phyloP scores from a whole-genome alignment of 345 rosid genomes.

The Cardamine resedifolia region DNA sequence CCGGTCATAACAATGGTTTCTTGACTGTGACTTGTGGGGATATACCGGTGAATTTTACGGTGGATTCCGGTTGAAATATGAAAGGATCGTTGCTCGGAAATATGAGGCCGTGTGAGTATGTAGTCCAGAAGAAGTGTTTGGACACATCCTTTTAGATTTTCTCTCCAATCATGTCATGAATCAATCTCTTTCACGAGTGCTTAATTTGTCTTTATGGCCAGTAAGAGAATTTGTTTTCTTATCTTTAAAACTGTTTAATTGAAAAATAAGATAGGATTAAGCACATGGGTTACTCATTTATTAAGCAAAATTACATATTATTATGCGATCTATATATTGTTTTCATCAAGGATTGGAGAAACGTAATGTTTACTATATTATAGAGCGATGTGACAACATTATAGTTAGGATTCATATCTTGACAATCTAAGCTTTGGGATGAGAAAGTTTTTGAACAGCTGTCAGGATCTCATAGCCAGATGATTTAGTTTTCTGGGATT shows the following conservation, averaged over 20 bases:
- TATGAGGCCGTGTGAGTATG: slow-evolving; percentile 15
- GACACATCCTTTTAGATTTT: neutral
- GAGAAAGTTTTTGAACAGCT: too few relatives aligned
- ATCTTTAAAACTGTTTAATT: neutral
- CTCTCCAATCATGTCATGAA: neutral
- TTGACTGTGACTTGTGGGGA: neutral
- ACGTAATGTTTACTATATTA: too few relatives aligned
- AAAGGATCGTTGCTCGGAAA: neutral
- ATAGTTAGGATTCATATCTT: too few relatives aligned
- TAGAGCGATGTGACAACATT: too few relatives aligned
- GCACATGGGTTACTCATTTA: neutral
- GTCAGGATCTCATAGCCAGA: too few relatives aligned
- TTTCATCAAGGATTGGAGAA: too few relatives aligned
- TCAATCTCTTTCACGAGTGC: neutral
- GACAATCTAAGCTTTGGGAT: too few relatives aligned
- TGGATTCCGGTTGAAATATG: neutral
- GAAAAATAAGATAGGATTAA: neutral
- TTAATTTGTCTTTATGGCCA: neutral
- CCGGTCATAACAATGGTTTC: neutral
- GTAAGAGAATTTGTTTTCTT: neutral
- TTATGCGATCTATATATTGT: too few relatives aligned
- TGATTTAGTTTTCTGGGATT: too few relatives aligned
- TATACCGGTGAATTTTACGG: slow-evolving; percentile 15
- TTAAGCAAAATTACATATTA: too few relatives aligned
- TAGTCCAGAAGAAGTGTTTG: neutral